These are phyloP conservation scores for Termitomyces sp. DNA, from an alignment of 768 basidiomycete species.

Conservation along the genomic window DNA sequence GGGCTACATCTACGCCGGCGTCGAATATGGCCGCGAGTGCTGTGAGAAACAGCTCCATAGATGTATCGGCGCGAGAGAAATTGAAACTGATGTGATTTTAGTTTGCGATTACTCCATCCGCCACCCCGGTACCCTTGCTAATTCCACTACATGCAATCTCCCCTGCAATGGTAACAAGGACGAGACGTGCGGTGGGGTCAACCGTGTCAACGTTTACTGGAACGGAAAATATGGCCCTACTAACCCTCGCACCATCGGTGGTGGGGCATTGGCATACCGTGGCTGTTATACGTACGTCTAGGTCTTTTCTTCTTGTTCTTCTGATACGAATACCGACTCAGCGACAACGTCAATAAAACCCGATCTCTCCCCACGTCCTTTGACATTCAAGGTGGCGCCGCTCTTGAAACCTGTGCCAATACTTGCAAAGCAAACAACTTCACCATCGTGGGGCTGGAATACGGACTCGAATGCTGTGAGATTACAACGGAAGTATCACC, in stretches of 20 bases:
- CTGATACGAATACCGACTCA: neutral
- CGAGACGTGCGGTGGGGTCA: conserved; percentile 1
- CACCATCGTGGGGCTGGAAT: conserved; percentile 9
- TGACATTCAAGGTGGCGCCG: conserved; percentile 2
- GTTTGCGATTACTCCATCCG: conserved; percentile 8
- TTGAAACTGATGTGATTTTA: neutral
- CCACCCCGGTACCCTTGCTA: neutral
- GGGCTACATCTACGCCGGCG: conserved; percentile 6
- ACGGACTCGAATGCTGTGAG: conserved; percentile 9
- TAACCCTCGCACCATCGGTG: neutral
- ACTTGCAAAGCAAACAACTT: conserved; percentile 7
- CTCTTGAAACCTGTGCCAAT: conserved; percentile 8
- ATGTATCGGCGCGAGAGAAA: neutral
- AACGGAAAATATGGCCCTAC: conserved; percentile 4
- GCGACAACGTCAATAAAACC: conserved; percentile 1
- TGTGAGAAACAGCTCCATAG: too few species aligned
- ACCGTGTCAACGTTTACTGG: conserved; percentile 8
- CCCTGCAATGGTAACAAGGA: conserved; percentile 4
- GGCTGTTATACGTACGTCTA: conserved; percentile 11
- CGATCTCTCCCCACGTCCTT: conserved; percentile 4
- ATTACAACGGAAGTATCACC: neutral
- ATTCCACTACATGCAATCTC: neutral
- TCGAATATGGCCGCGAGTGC: conserved; percentile 6
- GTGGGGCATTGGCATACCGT: conserved; percentile 6
- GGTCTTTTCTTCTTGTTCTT: neutral